Percentiles rank a stretch among this genome's conserved stretches.
phyloP scores from a whole-genome alignment of 1,139 yeast species.

The Zygosaccharomyces pseudobailii region DNA sequence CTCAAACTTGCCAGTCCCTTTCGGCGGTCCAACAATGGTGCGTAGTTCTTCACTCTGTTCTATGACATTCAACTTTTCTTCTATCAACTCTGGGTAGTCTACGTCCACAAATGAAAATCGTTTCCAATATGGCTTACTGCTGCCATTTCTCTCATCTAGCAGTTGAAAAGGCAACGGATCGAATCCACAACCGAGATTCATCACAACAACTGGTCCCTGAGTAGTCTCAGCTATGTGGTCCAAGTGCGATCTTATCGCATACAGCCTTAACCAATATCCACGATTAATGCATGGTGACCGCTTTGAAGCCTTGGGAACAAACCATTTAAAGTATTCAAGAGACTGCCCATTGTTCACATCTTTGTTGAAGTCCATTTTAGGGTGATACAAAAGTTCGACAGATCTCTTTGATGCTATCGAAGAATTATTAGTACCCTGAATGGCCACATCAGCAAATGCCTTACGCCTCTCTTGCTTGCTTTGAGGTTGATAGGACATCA shows the following conservation, averaged over 20 bases:
- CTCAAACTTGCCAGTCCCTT: conserved; percentile 1
- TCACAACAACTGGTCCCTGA: conserved; percentile 37
- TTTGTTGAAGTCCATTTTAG: conserved; percentile 38
- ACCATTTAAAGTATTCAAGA: conserved; percentile 54
- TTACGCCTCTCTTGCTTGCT: conserved; percentile 44
- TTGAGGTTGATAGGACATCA: conserved; percentile 27
- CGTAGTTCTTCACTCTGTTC: conserved; percentile 44
- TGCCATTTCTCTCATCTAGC: conserved; percentile 37
- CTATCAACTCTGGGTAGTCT: conserved; percentile 67
- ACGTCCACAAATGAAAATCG: conserved; percentile 58
- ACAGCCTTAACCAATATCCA: conserved; percentile 82
- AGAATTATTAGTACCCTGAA: conserved; percentile 80
- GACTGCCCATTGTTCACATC: conserved; percentile 22
- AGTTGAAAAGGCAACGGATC: conserved; percentile 74
- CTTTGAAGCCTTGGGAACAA: conserved; percentile 59
- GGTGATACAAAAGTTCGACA: conserved; percentile 61
- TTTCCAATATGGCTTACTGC: conserved; percentile 21
- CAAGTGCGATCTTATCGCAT: conserved; percentile 55
- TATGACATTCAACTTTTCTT: conserved; percentile 51
- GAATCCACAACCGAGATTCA: conserved; percentile 79
- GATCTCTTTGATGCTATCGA: conserved; percentile 81
- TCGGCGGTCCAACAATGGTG: conserved; percentile 41
- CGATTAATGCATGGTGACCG: conserved; percentile 78
- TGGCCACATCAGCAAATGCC: conserved; percentile 54
- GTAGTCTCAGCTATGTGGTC: conserved; percentile 39